Evolutionary conservation across 1,284 basidiomycete genomes (phyloP).

Genomic region (Lignosus rhinocerotis): DNA sequence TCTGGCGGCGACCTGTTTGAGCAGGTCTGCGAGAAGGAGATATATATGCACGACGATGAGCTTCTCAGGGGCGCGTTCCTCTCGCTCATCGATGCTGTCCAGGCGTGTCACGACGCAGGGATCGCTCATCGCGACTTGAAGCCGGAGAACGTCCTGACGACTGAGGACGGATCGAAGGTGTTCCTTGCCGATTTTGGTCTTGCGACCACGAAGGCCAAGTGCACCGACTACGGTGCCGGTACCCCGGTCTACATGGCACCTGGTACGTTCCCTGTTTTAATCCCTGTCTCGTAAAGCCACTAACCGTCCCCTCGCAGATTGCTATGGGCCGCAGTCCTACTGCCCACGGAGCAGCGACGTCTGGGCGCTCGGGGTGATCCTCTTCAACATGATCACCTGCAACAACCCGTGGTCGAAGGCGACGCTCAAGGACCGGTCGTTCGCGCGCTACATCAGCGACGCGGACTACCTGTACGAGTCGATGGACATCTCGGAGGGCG

Average conservation of each 20-base stretch:
- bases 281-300: background rate
- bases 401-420: constrained; percentile 88
- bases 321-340: constrained; percentile 41
- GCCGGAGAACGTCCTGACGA: constrained; percentile 70
- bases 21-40: constrained; percentile 52
- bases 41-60: constrained; percentile 51
- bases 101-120: constrained; percentile 57
- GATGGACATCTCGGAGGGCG: too few relatives aligned
- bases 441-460: too few relatives aligned
- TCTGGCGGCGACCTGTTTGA: constrained; percentile 64
- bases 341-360: constrained; percentile 80
- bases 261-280: constrained; percentile 34
- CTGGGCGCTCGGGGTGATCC: constrained; percentile 70
- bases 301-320: constrained; percentile 10
- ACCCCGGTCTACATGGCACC: constrained; percentile 64
- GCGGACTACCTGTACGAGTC: too few relatives aligned
- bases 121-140: constrained; percentile 75
- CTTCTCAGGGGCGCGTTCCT: constrained; percentile 53
- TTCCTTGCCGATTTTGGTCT: constrained; percentile 69
- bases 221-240: constrained; percentile 48
- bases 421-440: constrained; percentile 69
- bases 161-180: constrained; percentile 42
- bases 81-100: constrained; percentile 65
- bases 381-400: constrained; percentile 78
- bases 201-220: constrained; percentile 53